phyloP scores from a whole-genome alignment of 202 grass and related monocot species.

The Zizania palustris region DNA sequence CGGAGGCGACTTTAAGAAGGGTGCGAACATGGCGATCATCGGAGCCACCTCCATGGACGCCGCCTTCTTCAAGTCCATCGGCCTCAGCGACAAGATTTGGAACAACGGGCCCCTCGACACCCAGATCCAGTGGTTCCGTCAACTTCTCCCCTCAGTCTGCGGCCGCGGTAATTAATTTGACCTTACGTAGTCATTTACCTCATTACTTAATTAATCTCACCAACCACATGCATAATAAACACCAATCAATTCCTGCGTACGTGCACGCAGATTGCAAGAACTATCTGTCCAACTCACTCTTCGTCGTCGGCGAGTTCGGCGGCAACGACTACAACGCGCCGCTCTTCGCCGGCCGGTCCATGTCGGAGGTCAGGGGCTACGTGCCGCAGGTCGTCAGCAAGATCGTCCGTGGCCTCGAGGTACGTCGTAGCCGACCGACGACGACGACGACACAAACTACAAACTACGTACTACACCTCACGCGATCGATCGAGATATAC shows the following conservation, averaged over 20 bases:
- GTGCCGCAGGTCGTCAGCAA: conserved; percentile 57
- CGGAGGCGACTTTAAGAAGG: conserved; percentile 69
- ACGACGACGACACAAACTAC: no score
- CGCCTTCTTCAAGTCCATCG: conserved; percentile 75
- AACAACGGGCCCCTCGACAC: conserved; percentile 75
- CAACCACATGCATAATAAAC: neutral
- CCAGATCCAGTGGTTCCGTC: conserved; percentile 86
- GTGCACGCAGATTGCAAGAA: conserved; percentile 44
- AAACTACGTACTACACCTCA: no score
- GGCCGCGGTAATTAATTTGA: conserved; percentile 21
- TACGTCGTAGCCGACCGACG: no score
- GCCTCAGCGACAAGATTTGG: conserved; percentile 82
- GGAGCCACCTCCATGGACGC: conserved; percentile 72
- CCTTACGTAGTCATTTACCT: neutral
- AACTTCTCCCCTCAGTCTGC: conserved; percentile 69
- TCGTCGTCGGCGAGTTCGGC: conserved; percentile 76
- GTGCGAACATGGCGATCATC: conserved; percentile 94
- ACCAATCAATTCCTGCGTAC: neutral
- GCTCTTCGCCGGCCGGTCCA: conserved; percentile 55
- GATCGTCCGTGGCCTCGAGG: conserved; percentile 59
- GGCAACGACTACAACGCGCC: conserved; percentile 80
- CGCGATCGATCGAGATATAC: no score
- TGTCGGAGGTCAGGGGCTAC: conserved; percentile 54
- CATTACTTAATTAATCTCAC: neutral
- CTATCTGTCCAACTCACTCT: conserved; percentile 65